A percentile compares a stretch with the other conserved stretches of the same genome.
Conservation (phyloP, 1,139 yeast genomes). For the Magnusiomyces fungicola region DNA sequence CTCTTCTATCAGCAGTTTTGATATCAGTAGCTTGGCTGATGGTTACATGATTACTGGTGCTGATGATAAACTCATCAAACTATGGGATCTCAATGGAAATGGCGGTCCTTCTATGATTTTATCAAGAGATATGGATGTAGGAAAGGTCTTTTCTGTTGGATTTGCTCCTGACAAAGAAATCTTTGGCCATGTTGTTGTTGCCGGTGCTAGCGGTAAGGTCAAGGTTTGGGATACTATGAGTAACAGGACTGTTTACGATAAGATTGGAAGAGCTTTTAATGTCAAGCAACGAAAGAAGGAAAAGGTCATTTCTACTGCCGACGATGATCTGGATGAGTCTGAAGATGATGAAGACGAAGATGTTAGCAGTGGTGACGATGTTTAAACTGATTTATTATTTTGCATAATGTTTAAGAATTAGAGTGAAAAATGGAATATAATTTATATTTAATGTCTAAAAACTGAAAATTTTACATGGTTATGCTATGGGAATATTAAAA, state of each 20-base stretch:
- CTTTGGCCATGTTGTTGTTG: constrained; percentile 75
- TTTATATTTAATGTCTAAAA: no score
- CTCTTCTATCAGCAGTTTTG: constrained; percentile 80
- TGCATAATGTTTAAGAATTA: no score
- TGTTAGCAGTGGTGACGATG: constrained; percentile 4
- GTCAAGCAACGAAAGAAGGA: constrained; percentile 42
- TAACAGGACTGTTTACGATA: constrained; percentile 66
- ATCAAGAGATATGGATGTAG: constrained; percentile 89
- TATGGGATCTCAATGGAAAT: constrained; percentile 54
- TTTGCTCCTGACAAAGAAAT: constrained; percentile 88
- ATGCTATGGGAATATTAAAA: no score
- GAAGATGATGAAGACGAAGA: constrained; percentile 36
- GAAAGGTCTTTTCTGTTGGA: constrained; percentile 75
- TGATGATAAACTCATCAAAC: constrained; percentile 74
- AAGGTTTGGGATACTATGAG: constrained; percentile 91
- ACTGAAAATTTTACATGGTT: no score
- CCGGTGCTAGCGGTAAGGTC: constrained; percentile 79
- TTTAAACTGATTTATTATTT: no score
- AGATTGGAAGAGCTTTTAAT: constrained; percentile 52
- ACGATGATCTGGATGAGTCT: constrained; percentile 45
- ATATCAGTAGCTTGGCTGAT: constrained; percentile 57
- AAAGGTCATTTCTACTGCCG: constrained; percentile 52
- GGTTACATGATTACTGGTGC: constrained; percentile 84
- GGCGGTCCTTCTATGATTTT: constrained; percentile 80
- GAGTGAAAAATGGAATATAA: no score